Base-by-base conservation (phyloP, 2,329 filamentous ascomycete genomes). In the Scorias spongiosa region DNA sequence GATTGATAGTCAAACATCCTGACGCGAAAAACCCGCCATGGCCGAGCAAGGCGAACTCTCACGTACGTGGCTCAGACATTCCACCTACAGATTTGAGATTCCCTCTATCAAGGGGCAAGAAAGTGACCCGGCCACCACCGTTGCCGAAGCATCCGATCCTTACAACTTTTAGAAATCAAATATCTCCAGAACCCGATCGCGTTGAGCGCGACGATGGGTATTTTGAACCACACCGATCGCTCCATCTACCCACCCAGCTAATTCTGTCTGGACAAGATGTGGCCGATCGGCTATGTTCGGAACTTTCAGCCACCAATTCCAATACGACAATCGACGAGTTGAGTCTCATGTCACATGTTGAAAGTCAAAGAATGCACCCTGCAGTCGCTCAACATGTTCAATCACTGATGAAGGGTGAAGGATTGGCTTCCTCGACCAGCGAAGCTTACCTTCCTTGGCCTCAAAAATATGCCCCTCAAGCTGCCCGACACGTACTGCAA, bases 391-490 rank as follows among this genome's bases (percentile, higher is more conserved):
- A 26, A 7, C 20, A 26, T 26, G 20, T 26, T 26, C 20, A 26
- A 26, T 26, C 20, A 7, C 20, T 26, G 7, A 7, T 26, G 20
- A 26, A 26, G 7, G 20, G 7, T 26, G 20, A 26, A 26, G 20
- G 20, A 26, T 26, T 26, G 20, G 7, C 20, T 26, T 26, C 20
- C 20, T 26, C 20, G 20, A 26, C 20, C 20, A 26, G 20, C 20
- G 20, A 26, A 26, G 20, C 7, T 26, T 26, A 26, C 2, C 64
- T 72, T 26, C 64, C 76, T 8, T 98, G 91, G 91, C 61, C 71
- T 2, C 80, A 89, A 36, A 95, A 96, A 56, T 94, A 96, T 63
- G 76, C 83, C 0, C 91, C 91, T 0, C 64, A 61, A 20, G 68
- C 64, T 30, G 78, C 85, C 2, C 67, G 67, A 3, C 78, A 89